phyloP scores from a whole-genome alignment of 352 stramenopile species.

The Globisporangium spinosum region DNA sequence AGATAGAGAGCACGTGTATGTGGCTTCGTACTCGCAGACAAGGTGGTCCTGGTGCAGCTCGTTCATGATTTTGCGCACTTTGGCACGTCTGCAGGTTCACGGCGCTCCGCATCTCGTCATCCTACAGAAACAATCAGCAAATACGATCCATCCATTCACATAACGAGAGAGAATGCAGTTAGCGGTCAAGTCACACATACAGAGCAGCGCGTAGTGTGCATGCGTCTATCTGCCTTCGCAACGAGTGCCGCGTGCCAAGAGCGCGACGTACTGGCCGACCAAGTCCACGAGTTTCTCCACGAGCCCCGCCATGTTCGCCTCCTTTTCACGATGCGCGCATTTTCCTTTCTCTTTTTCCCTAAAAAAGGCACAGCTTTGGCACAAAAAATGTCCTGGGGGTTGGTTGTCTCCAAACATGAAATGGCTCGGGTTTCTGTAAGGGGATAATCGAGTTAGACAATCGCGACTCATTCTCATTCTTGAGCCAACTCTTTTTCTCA shows the following conservation, averaged over 20 bases:
- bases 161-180: neutral
- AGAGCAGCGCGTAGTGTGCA: neutral
- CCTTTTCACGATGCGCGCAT: neutral
- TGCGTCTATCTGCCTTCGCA: too few species aligned
- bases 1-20: neutral
- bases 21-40: constrained; percentile 68
- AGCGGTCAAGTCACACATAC: neutral
- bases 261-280: constrained; percentile 52
- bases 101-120: constrained; percentile 85
- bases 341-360: too few species aligned
- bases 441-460: too few species aligned
- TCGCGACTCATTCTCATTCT: too few species aligned
- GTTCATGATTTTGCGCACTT: constrained; percentile 88
- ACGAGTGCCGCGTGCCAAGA: neutral
- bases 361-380: too few species aligned
- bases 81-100: constrained; percentile 87
- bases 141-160: neutral
- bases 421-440: too few species aligned
- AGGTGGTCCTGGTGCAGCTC: constrained; percentile 84
- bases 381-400: too few species aligned
- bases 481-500: too few species aligned
- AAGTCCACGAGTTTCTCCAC: constrained; percentile 87
- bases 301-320: constrained; percentile 57
- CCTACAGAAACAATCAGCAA: constrained; percentile 26
- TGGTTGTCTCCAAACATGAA: too few species aligned